Conservation (phyloP, 768 basidiomycete genomes). For the Tubosaeta sp. region DNA sequence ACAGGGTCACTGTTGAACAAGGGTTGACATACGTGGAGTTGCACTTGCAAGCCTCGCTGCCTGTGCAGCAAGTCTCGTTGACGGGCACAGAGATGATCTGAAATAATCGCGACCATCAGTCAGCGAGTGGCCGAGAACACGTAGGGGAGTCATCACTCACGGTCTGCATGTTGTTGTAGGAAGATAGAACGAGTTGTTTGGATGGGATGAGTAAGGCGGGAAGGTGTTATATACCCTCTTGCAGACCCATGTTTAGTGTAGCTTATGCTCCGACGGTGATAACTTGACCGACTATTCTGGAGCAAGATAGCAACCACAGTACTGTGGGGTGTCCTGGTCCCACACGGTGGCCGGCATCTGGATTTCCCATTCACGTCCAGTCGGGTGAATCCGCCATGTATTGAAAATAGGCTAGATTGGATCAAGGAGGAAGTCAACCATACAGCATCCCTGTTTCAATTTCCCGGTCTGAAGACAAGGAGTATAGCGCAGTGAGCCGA, state of each 20-base stretch:
- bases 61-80: conserved; percentile 3
- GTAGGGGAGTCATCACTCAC: not conserved
- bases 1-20: not conserved
- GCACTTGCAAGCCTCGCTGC: not conserved
- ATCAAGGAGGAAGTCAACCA: not conserved
- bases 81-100: conserved; percentile 3
- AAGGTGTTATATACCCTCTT: conserved; percentile 1
- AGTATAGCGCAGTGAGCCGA: not conserved
- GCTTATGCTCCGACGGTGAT: not conserved
- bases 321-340: no score
- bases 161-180: conserved; percentile 9
- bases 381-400: not conserved
- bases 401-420: not conserved
- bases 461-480: not conserved
- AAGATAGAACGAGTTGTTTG: not conserved
- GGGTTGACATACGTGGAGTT: not conserved
- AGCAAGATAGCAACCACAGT: no score
- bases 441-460: not conserved
- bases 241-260: not conserved
- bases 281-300: not conserved
- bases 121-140: not conserved
- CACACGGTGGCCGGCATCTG: not conserved
- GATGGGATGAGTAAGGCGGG: not conserved
- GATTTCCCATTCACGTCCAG: not conserved
- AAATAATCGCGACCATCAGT: not conserved